Conservation (phyloP, 2,329 filamentous ascomycete genomes). For the Hypoxylon sp. region DNA sequence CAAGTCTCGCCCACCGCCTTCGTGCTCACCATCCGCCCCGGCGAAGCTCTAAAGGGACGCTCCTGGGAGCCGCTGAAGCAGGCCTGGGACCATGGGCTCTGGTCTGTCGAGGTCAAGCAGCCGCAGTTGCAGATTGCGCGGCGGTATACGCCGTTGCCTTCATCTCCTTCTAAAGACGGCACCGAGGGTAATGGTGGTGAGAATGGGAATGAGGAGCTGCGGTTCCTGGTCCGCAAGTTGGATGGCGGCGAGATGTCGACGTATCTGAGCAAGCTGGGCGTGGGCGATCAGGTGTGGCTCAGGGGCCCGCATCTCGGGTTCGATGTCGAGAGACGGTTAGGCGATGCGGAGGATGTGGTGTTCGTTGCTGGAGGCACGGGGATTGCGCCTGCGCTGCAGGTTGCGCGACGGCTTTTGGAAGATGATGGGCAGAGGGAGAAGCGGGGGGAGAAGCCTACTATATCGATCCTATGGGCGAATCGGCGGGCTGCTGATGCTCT, state of each 20-base stretch:
- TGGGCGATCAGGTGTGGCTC: conserved; percentile 76
- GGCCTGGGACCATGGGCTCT: conserved; percentile 75
- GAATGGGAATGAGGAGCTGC: conserved; percentile 57
- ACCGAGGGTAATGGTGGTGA: not conserved
- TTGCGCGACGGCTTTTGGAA: conserved; percentile 73
- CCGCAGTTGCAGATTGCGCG: conserved; percentile 92
- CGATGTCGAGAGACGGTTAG: conserved; percentile 57
- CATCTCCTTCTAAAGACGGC: conserved; percentile 47
- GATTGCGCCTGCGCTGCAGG: conserved; percentile 89
- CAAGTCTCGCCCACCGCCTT: conserved; percentile 75
- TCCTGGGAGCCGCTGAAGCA: conserved; percentile 46
- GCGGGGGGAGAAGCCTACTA: conserved; percentile 56
- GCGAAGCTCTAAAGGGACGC: conserved; percentile 19
- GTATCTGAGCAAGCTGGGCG: conserved; percentile 77
- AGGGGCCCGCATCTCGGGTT: conserved; percentile 84
- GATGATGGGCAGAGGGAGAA: not conserved
- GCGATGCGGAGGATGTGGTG: conserved; percentile 66
- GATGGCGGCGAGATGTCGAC: conserved; percentile 86
- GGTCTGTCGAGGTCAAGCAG: conserved; percentile 94
- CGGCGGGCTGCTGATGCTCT: conserved; percentile 74
- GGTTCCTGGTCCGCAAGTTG: conserved; percentile 84
- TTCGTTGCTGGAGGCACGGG: conserved; percentile 95
- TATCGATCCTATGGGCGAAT: conserved; percentile 88
- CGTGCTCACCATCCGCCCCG: conserved; percentile 71
- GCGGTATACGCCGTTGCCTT: conserved; percentile 89